A percentile compares a stretch with the other conserved stretches of the same genome.
Conservation (phyloP, 768 basidiomycete genomes). For the Podaxis sp. region DNA sequence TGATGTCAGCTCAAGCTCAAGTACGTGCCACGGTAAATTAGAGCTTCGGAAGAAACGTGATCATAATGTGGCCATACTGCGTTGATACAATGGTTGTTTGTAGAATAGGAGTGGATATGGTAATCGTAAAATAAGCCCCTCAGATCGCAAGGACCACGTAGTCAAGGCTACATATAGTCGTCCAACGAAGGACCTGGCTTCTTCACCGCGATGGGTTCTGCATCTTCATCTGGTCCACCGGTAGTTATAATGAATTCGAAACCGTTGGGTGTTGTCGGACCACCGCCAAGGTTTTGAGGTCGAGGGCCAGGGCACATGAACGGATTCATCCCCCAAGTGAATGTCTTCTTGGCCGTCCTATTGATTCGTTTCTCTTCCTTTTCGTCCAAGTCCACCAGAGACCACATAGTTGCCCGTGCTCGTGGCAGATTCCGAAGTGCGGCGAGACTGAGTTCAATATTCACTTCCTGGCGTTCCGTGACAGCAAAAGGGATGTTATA, state of each 20-base stretch:
- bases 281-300: slow-evolving; percentile 12
- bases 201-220: neutral
- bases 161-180: slow-evolving; percentile 6
- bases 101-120: neutral
- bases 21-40: neutral
- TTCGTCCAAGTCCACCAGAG: neutral
- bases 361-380: slow-evolving; percentile 9
- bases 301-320: slow-evolving; percentile 14
- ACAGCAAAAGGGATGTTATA: slow-evolving; percentile 26
- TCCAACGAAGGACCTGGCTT: slow-evolving; percentile 7
- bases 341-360: slow-evolving; percentile 9
- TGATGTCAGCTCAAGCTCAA: neutral
- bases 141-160: neutral
- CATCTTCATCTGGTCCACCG: slow-evolving; percentile 13
- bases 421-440: slow-evolving; percentile 1
- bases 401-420: slow-evolving; percentile 3
- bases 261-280: slow-evolving; percentile 10
- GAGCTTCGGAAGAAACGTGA: neutral
- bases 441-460: slow-evolving; percentile 9
- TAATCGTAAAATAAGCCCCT: neutral
- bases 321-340: slow-evolving; percentile 8
- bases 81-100: neutral
- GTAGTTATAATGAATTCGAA: slow-evolving; percentile 12
- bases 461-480: slow-evolving; percentile 21
- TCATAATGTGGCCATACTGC: neutral